Base-by-base conservation (phyloP, 2,329 filamentous ascomycete genomes). In the Hymenotorrendiella dingleyae region DNA sequence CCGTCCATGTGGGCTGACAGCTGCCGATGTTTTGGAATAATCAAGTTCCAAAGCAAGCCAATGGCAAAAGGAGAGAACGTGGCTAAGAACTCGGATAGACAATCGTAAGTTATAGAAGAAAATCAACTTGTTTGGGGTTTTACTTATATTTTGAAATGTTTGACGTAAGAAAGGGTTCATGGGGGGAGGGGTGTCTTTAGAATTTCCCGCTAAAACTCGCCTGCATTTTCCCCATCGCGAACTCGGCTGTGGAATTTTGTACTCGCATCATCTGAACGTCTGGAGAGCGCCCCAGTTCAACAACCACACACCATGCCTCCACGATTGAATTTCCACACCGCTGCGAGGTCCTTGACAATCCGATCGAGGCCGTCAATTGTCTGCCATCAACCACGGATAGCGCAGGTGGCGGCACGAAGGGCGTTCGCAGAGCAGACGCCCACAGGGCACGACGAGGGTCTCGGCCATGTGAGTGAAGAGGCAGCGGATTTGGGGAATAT, bases 391-490 rank as follows among this genome's bases (percentile, higher is more conserved):
- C 47, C 56, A 28, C 47, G 50, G 46, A 48, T 57, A 24, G 38
- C 55, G 24, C 51, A 50, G 17, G 43, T 52, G n/a, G 40, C 47
- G 12, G 37, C 53, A 36, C 50, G 52, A 37, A 54, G 60, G 51
- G 50, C 50, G 10, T 61, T 54, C 38, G 57, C 56, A 28, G 55
- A 59, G 28, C 33, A 47, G 9, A 51, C 36, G 29, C 45, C 51
- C 32, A 60, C 60, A 34, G 70, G 69, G 17, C 76, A 73, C 44
- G 68, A 72, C 62, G 68, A 74, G 48, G 62, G 60, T 22, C 63
- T 80, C 40, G 74, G 75, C 30, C 72, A 79, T 64, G 76, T 83
- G 22, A 81, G 73, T 49, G 77, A 84, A 58, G 80, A 86, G 61
- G 79, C 80, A 23, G 74, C 74, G 28, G 73, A 76, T 53, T 72